Base-by-base conservation (phyloP, 2,329 filamentous ascomycete genomes). In the Cytospora paraplurivora region DNA sequence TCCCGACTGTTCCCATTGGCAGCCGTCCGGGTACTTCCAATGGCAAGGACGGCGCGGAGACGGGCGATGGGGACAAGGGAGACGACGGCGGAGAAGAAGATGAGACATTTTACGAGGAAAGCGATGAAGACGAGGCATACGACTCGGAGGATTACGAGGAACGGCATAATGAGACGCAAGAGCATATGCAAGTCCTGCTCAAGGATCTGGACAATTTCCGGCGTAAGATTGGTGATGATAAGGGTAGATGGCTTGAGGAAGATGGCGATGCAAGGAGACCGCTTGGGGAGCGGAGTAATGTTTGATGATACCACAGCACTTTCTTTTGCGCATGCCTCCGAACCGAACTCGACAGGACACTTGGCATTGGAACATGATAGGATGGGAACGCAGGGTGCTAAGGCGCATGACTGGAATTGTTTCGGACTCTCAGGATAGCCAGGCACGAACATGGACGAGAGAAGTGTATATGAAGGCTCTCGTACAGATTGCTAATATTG, bases 191-290 rank as follows among this genome's bases (percentile, higher is more conserved):
- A 69, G 88, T 89, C 41, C 84, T 98, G 72, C 81, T 99, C 68
- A 87, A 88, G 69, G 93, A 98, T 70, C 73, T 96, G 61, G 85
- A 84, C 35, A 75, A 94, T 72, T 96, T 96, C 78, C 89, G 89
- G 75, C 87, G 87, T 71, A 98, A 97, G 79, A 87, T 98, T 67
- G 88, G 86, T 7, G 92, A 95, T 70, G 95, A 98, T 74, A 85
- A 90, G 75, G 79, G 79, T 62, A 80, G 91, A 47, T 95, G 90
- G 72, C 70, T 91, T 70, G 90, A 92, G 70, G 84, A 86, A 60
- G 82, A 85, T 62, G 47, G n/a, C 8, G 79, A 83, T 21, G 85
- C 87, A 64, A 77, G 81, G 27, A 76, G 72, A 71, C 81, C 82
- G n/a, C 68, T 85, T 57, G 80, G 79, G 4, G 71, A 73, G 56